Evolutionary conservation across 23 red algal species (phyloP), one percentile per base, ranked within the genome.

Genomic region (Cyanidiococcus yangmingshanensis): DNA sequence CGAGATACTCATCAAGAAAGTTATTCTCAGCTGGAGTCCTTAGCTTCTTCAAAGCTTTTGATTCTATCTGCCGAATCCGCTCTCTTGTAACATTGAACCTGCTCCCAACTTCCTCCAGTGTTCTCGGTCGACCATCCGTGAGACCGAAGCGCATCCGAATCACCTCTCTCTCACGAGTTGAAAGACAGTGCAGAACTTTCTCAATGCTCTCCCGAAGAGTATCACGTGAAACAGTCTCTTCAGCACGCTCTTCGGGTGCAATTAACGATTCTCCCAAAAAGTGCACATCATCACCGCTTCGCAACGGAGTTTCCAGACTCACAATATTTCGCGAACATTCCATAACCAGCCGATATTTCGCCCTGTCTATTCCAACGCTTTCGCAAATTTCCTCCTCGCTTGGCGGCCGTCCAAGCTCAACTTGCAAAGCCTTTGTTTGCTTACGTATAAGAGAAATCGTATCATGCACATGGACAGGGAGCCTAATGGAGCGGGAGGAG

Each of bases 401-500:
- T 17, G 93, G 93, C 2, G 83, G 0, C 29, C 93, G 82, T 37
- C 82, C 86, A 15, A 97, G 87, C 45, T 84, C 86, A 18, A 29
- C 25, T 16, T n/a, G 25, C 35, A 97, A 51, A 27, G 54, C 29
- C 79, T 84, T 86, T 17, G 93, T 80, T 39, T 82, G 68, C 80
- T 79, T 83, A 37, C 50, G 59, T 1, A 97, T 76, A 1, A 76
- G 58, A 32, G 88, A 76, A 32, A 97, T 82, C 80, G 85, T 97
- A 75, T 97, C 93, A 40, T 97, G 90, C 17, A 97, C 93, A 79
- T 97, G 93, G 37, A 97, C 93, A n/a, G 93, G 93, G 31, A 97
- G 80, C 16, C 93, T 82, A 75, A 97, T 91, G 24, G 87, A 71
- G 40, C 86, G 83, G 0, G 88, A 91, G 37, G 86, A 85, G 77